Conservation (phyloP, 148 eudicot species). For the Diospyros lotus region DNA sequence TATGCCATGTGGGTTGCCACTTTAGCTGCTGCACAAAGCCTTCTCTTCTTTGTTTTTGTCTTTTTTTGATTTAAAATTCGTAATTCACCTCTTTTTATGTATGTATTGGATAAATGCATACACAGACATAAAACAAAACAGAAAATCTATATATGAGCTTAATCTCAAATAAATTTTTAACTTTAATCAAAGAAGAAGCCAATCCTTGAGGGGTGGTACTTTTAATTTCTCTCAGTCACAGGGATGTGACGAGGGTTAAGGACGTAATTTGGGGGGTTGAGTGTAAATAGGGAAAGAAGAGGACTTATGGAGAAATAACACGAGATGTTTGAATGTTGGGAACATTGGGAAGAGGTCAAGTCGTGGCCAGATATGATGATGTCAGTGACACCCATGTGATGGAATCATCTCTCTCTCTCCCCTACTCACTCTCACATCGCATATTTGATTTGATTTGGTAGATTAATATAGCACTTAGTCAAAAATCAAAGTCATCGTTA, state of each 20-base stretch:
- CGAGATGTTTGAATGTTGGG: conserved; percentile 71
- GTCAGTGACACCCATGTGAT: conserved; percentile 62
- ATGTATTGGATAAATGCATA: no score
- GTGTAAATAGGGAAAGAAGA: conserved; percentile 6
- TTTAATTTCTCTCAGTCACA: no score
- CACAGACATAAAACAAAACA: no score
- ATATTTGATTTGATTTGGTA: neutral
- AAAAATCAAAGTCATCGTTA: neutral
- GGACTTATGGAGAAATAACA: conserved; percentile 8
- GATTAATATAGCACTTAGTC: neutral
- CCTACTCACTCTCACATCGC: neutral
- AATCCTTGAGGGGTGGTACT: no score
- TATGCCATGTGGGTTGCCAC: neutral
- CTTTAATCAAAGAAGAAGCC: no score
- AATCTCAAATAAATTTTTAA: no score
- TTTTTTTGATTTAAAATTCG: neutral
- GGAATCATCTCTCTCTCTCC: conserved; percentile 32
- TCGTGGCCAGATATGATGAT: conserved; percentile 66
- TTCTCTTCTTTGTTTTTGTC: neutral
- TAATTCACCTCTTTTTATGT: no score
- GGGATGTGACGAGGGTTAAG: neutral
- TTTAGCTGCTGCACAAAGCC: no score
- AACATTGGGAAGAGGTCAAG: conserved; percentile 51
- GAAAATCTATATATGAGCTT: no score
- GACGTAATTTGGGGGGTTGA: neutral